A percentile compares a stretch with the other conserved stretches of the same genome.
phyloP scores from a whole-genome alignment of 2,329 filamentous ascomycete species.

The Penicillium thymicola region DNA sequence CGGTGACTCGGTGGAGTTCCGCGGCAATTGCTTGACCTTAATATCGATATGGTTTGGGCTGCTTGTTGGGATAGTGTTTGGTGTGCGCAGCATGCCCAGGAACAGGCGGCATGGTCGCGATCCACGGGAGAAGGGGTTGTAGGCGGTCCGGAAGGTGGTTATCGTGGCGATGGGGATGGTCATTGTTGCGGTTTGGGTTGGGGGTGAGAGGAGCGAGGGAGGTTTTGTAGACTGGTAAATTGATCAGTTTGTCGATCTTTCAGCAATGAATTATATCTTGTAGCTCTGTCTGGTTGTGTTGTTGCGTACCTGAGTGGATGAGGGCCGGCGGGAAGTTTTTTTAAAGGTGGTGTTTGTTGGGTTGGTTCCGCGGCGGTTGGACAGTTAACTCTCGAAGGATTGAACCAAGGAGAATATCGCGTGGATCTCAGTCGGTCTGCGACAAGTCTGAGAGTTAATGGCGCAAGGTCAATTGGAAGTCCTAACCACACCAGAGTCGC shows the following conservation, averaged over 20 bases:
- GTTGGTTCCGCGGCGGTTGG: neutral
- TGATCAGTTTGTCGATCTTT: neutral
- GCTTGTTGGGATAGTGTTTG: slow-evolving; percentile 72
- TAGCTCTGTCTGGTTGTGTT: neutral
- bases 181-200: slow-evolving; percentile 24
- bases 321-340: slow-evolving; percentile 12
- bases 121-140: slow-evolving; percentile 83
- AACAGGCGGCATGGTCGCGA: slow-evolving; percentile 84
- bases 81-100: slow-evolving; percentile 79
- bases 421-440: neutral
- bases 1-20: slow-evolving; percentile 64
- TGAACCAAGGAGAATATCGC: neutral
- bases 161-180: slow-evolving; percentile 42
- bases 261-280: neutral
- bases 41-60: slow-evolving; percentile 75
- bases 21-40: slow-evolving; percentile 70
- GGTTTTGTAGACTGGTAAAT: neutral
- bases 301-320: slow-evolving; percentile 9
- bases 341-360: slow-evolving; percentile 3
- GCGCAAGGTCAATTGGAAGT: slow-evolving; percentile 7
- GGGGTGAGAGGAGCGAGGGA: neutral
- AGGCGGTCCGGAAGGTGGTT: slow-evolving; percentile 77
- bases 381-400: neutral
- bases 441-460: neutral
- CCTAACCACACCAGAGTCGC: slow-evolving; percentile 2